A percentile compares a stretch with the other conserved stretches of the same genome.
These are phyloP conservation scores for Madurella mycetomatis DNA, from an alignment of 2,329 filamentous ascomycete species.

Conservation along the genomic window DNA sequence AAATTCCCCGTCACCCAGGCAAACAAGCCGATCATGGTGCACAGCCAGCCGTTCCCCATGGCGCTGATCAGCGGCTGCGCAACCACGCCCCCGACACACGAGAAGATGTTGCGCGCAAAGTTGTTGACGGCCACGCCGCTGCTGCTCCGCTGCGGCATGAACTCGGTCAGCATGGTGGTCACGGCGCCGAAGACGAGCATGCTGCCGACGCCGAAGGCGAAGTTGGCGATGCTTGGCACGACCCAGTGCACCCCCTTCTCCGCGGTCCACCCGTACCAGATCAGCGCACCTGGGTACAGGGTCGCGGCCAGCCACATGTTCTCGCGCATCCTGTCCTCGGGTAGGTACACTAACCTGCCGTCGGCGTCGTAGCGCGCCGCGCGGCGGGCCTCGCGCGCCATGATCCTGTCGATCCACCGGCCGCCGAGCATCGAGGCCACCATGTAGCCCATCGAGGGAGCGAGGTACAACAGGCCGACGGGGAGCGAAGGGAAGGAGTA, in stretches of 20 bases:
- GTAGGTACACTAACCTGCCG: constrained; percentile 63
- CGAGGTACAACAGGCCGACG: constrained; percentile 73
- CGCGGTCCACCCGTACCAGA: constrained; percentile 75
- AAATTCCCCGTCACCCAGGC: constrained; percentile 53
- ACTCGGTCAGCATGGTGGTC: constrained; percentile 82
- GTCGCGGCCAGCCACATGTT: constrained; percentile 73
- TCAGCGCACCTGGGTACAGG: constrained; percentile 64
- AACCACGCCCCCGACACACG: constrained; percentile 65
- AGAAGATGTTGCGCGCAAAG: constrained; percentile 74
- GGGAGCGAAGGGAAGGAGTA: constrained; percentile 67
- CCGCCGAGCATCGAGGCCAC: constrained; percentile 65
- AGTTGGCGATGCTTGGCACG: constrained; percentile 59
- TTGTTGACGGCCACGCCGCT: constrained; percentile 77
- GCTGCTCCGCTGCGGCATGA: constrained; percentile 67
- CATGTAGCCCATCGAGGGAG: constrained; percentile 69
- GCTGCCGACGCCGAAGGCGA: constrained; percentile 69
- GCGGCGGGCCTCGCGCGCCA: constrained; percentile 68
- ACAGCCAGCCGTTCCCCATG: constrained; percentile 73
- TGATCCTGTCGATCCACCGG: constrained; percentile 74
- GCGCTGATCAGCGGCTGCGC: constrained; percentile 65
- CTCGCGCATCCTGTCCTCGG: constrained; percentile 78
- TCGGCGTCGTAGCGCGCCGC: constrained; percentile 64
- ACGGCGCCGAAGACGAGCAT: constrained; percentile 74
- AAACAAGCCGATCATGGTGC: constrained; percentile 54
- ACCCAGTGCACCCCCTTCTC: constrained; percentile 62